These are phyloP conservation scores for Botryotinia convoluta DNA, from an alignment of 2,329 filamentous ascomycete species.

Conservation along the genomic window DNA sequence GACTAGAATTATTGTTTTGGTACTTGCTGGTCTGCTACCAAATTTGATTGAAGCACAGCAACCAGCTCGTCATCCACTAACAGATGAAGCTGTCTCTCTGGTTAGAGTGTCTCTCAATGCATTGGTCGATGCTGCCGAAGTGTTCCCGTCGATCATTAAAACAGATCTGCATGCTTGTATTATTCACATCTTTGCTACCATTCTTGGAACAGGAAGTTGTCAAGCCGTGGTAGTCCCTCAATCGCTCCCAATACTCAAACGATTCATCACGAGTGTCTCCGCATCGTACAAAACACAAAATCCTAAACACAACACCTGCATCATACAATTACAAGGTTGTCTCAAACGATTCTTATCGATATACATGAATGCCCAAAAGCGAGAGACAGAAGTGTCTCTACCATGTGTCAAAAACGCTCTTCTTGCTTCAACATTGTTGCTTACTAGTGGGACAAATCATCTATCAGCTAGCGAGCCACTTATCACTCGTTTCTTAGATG, in stretches of 20 bases:
- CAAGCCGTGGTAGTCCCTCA: constrained; percentile 88
- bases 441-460: constrained; percentile 74
- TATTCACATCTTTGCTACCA: constrained; percentile 92
- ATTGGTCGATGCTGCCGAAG: constrained; percentile 88
- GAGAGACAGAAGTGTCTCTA: constrained; percentile 72
- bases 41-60: constrained; percentile 66
- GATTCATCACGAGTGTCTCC: constrained; percentile 78
- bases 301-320: constrained; percentile 39
- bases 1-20: constrained; percentile 91
- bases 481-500: constrained; percentile 71
- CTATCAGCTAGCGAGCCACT: constrained; percentile 74
- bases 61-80: constrained; percentile 70
- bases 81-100: constrained; percentile 80
- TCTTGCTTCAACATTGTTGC: constrained; percentile 81
- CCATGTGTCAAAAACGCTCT: constrained; percentile 91
- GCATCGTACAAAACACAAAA: constrained; percentile 42
- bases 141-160: constrained; percentile 95
- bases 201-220: constrained; percentile 81
- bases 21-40: constrained; percentile 82
- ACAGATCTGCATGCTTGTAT: constrained; percentile 95
- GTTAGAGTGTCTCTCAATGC: constrained; percentile 79
- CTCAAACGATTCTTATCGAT: constrained; percentile 80
- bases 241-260: constrained; percentile 84
- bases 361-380: constrained; percentile 70
- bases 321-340: constrained; percentile 71